Conservation (phyloP, 345 rosid genomes). For the Populus ilicifolia region DNA sequence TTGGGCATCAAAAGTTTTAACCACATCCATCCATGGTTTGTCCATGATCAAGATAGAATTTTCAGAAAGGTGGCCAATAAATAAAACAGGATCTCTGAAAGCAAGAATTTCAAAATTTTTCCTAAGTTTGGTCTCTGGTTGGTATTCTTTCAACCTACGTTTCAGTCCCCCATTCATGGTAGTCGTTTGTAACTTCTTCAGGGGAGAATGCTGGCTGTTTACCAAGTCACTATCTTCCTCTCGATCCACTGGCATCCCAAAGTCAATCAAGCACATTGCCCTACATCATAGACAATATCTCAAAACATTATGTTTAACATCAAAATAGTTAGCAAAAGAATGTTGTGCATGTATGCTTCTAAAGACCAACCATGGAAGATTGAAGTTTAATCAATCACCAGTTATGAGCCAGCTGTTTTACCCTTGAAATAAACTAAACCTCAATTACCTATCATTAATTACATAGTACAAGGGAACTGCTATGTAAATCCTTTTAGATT, state of each 20-base stretch:
- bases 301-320: not conserved
- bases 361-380: not conserved
- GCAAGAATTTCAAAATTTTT: conserved; percentile 75
- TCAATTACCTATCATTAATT: not conserved
- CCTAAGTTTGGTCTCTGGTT: conserved; percentile 40
- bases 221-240: conserved; percentile 50
- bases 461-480: not conserved
- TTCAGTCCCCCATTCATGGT: conserved; percentile 46
- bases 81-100: conserved; percentile 83
- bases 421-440: not conserved
- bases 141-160: conserved; percentile 44
- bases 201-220: conserved; percentile 38
- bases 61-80: conserved; percentile 74
- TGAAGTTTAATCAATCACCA: not conserved
- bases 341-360: not conserved
- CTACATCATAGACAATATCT: conserved; percentile 32
- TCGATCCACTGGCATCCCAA: conserved; percentile 68
- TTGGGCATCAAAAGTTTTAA: conserved; percentile 59
- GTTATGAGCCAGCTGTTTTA: not conserved
- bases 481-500: not conserved
- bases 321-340: not conserved
- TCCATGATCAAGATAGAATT: conserved; percentile 70
- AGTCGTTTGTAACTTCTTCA: conserved; percentile 39
- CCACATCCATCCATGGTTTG: conserved; percentile 91
- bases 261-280: conserved; percentile 85